These are phyloP conservation scores for Naumovozyma castellii DNA, from an alignment of 805 yeast genomes.

Conservation along the genomic window DNA sequence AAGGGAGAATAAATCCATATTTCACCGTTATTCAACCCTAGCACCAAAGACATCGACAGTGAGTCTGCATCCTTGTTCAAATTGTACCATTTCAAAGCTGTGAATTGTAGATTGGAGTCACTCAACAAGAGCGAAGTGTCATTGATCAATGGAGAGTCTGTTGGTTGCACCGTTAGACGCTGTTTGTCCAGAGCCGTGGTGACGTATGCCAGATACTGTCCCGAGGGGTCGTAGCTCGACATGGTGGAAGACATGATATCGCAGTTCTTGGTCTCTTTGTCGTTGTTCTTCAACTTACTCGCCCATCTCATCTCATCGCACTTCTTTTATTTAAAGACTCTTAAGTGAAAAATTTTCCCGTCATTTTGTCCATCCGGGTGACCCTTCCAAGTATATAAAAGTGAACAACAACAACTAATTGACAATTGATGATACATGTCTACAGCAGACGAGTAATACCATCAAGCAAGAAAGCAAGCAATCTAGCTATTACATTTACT, in stretches of 20 bases:
- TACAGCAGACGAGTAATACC: no score
- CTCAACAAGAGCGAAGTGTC: constrained; percentile 22
- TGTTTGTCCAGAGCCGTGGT: constrained; percentile 63
- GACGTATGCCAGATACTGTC: constrained; percentile 55
- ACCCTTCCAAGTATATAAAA: neutral
- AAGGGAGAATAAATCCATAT: constrained; percentile 60
- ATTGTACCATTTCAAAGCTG: constrained; percentile 19
- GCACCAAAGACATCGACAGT: constrained; percentile 40
- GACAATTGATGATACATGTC: no score
- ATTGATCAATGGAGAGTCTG: constrained; percentile 29
- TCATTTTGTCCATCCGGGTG: constrained; percentile 3
- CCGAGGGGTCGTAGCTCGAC: constrained; percentile 52
- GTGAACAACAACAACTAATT: no score
- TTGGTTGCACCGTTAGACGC: constrained; percentile 54
- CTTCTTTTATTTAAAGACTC: constrained; percentile 3
- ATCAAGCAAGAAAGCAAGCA: no score
- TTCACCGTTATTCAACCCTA: constrained; percentile 60
- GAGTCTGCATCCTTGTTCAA: constrained; percentile 28
- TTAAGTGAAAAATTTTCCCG: constrained; percentile 3
- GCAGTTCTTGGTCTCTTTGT: no score
- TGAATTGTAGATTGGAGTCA: constrained; percentile 16
- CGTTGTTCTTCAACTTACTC: no score
- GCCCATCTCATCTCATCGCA: constrained; percentile 5
- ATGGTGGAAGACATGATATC: constrained; percentile 8
- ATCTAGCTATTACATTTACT: no score